Evolutionary conservation across 2,329 filamentous ascomycete species (phyloP), one percentile per base, ranked within the genome.

Genomic region (Trichoderma citrinoviride): DNA sequence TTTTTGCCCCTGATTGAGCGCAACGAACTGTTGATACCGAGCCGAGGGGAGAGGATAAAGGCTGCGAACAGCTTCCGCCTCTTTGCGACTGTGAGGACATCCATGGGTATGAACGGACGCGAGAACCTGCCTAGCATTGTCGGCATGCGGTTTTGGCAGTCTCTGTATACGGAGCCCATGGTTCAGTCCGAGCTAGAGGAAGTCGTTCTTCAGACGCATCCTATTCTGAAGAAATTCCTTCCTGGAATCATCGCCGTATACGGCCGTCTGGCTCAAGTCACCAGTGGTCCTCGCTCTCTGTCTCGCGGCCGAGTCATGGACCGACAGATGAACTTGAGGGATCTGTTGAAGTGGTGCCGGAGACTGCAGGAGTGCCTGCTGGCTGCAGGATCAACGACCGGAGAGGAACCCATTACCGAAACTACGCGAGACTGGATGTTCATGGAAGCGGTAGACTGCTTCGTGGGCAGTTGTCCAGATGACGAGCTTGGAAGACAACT

Each of bases 1-100:
- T 85, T 99, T 29, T 82, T 99, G 27, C 95, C 96, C 10, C 83
- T 99, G 8, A 93, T 99, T 66, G 95, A 99, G 77, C 87, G 91
- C 66, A 88, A 92, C n/a, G 92, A 97, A 75, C 84, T 99, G 15
- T 82, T 96, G 4, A 93, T 99, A 33, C 92, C 95, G 0, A 96
- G 90, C 70, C 88, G 94, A 66, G 93, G 92, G 64, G 93, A 98
- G 78, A 90, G 84, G 5, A 88, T 99, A 56, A 86, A 87, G 72
- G 95, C 95, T 61, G 87, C 91, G 1, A 87, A 87, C 71, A 92
- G 90, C 1, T 99, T 99, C 75, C 89, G 91, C 63, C 89, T 99
- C 21, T 90, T 99, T 74, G 95, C 94, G 5, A 98, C 94, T 0
- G 90, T 97, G 70, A 88, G 94, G 68, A 95, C 90, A 4, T 86